Base-by-base conservation (phyloP, 176 grass and related monocot species). In the Musa itinerans region DNA sequence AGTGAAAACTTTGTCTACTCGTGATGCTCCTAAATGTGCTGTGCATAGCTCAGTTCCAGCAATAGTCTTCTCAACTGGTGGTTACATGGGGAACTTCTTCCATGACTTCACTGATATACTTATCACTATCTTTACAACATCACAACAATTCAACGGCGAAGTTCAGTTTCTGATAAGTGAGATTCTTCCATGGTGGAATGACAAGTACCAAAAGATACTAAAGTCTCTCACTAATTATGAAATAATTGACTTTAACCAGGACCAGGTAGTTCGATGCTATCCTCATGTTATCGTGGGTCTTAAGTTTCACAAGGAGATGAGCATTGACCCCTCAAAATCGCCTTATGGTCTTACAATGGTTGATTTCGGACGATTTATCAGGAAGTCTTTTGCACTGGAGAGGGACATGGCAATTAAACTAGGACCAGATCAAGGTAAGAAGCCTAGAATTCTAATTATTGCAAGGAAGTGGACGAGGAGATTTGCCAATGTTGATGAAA, bases 51-150 rank as follows among this genome's bases (percentile, higher is more conserved):
- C 78, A 1, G 55, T 75, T 16, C 85, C 85, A 0, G 88, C 88
- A 14, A 79, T 95, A 29, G 52, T 90, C 59, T 95, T 95, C 78
- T 95, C 88, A 0, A 78, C 34, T 1, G 92, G 92, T n/a, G 88
- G 81, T 48, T 95, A 95, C 53, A 83, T 74, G 1, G 83, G 92
- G 11, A 95, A 95, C 82, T 86, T 90, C 83, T 95, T 90, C 82
- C 92, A 90, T 34, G 92, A 88, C 76, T 87, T 95, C 22, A 90
- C 92, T 9, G 92, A 95, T 73, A 79, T 95, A 0, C 81, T 95
- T 10, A 76, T 90, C 72, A 88, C 92, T 1, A 78, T 95, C 48
- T 95, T 88, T 79, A 78, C 86, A 75, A 90, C 88, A 63, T 63
- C 85, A 19, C 71, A 61, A 59, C 80, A 66, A 24, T 88, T 84